Evolutionary conservation across 352 stramenopile genomes (phyloP), one percentile per base, ranked within the genome.

Genomic region (Phytopythium chamaehyphon): DNA sequence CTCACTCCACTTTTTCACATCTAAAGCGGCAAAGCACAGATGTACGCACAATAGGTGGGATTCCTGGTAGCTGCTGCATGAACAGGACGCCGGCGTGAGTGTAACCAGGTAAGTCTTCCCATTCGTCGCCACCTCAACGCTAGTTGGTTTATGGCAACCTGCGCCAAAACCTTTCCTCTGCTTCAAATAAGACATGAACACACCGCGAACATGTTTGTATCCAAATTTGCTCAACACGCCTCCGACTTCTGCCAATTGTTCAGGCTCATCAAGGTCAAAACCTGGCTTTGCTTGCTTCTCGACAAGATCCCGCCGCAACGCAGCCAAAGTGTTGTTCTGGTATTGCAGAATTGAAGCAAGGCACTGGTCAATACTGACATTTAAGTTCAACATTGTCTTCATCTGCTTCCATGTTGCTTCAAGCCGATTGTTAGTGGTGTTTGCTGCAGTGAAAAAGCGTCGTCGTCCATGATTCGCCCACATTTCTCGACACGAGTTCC

Each of bases 321-420:
- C 48, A 23, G 36, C 10, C 37, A 46, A 24, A n/a, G 36, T 38
- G 7, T 19, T 35, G 37, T 44, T 45, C 14, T 47, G 38, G 14
- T 54, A 54, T 5, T 28, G n/a, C 1, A 47, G 39, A 40, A 45
- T 45, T 6, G 36, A 23, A 5, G 36, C 24, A 9, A 54, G 23
- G 15, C 38, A 54, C 22, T 54, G 22, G 18, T 54, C 37, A 3
- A 54, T 22, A 15, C 19, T 38, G 6, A 16, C 36, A 5, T 12
- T 40, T 11, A 46, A n/a, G 48, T 47, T 54, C 16, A 47, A 11
- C 28, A 47, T 26, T 10, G 19, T 5, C 37, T 54, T 54, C 35
- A 54, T 47, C 15, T 54, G 48, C 19, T 47, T 46, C 21, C 48
- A 54, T 18, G 48, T 54, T 16, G 48, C 48, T 16, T 54, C 48